phyloP scores from a whole-genome alignment of 2,329 filamentous ascomycete genomes.

The Venturiaceae sp. region DNA sequence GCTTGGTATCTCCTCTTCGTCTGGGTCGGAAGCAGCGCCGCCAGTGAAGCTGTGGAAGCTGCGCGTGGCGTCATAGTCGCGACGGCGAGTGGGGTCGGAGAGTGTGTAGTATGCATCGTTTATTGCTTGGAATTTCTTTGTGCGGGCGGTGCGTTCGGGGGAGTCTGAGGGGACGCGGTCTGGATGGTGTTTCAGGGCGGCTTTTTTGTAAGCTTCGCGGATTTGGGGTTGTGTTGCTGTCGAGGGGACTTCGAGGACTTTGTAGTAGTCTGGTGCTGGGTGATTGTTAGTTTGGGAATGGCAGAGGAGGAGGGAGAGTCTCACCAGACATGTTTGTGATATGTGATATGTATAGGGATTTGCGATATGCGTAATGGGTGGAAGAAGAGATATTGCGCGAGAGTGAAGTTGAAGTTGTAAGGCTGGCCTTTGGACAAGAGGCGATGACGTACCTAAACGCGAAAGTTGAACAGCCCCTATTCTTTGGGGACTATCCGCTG shows the following conservation, averaged over 20 bases:
- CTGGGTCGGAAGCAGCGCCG: constrained; percentile 29
- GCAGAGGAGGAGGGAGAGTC: background rate
- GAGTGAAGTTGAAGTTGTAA: too few relatives aligned
- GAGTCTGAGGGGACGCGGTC: constrained; percentile 80
- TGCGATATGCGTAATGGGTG: too few relatives aligned
- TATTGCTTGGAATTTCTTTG: constrained; percentile 80
- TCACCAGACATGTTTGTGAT: background rate
- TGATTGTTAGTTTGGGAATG: background rate
- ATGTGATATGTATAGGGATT: too few relatives aligned
- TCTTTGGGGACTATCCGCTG: too few relatives aligned
- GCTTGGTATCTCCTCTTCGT: constrained; percentile 38
- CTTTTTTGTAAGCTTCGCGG: constrained; percentile 89
- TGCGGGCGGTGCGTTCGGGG: constrained; percentile 71
- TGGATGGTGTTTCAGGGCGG: constrained; percentile 84
- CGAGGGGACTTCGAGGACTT: constrained; percentile 61
- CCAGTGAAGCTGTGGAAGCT: constrained; percentile 38
- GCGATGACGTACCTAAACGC: too few relatives aligned
- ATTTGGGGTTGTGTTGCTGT: constrained; percentile 74
- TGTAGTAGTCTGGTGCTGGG: constrained; percentile 30
- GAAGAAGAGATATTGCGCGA: too few relatives aligned
- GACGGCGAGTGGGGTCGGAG: constrained; percentile 65
- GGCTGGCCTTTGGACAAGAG: too few relatives aligned
- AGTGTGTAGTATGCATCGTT: constrained; percentile 92
- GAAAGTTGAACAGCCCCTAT: too few relatives aligned
- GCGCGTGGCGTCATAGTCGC: constrained; percentile 75